Evolutionary conservation across 345 rosid genomes (phyloP).

Genomic region (Eucalyptus paniculata): DNA sequence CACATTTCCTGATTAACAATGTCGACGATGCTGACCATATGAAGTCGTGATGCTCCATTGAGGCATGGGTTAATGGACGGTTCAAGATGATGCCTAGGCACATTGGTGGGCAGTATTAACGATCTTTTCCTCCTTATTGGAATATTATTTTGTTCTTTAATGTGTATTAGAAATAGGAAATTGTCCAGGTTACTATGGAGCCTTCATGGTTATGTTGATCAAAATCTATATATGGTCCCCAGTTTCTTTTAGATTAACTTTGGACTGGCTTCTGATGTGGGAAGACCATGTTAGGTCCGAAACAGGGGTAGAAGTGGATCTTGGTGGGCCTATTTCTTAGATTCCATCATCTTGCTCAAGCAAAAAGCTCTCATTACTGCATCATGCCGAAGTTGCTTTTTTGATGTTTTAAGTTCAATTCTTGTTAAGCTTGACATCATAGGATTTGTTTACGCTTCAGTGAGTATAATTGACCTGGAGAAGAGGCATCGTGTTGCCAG

Average conservation of each 20-base stretch:
- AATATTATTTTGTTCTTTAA: neutral
- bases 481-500: neutral
- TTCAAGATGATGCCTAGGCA: neutral
- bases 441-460: neutral
- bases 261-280: neutral
- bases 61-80: neutral
- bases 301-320: neutral
- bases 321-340: neutral
- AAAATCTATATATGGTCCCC: neutral
- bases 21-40: neutral
- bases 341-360: neutral
- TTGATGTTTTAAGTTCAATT: neutral
- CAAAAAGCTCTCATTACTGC: neutral
- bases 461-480: neutral
- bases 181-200: neutral
- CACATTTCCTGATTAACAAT: neutral
- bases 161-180: neutral
- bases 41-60: neutral
- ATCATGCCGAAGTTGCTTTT: neutral
- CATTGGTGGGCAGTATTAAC: neutral
- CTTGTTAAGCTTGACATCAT: neutral
- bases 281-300: neutral
- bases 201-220: neutral
- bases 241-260: neutral
- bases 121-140: neutral